Percentiles rank a stretch among this genome's conserved stretches.
Conservation (phyloP, 164 flowering plant species). For the Kalanchoe fedtschenkoi region DNA sequence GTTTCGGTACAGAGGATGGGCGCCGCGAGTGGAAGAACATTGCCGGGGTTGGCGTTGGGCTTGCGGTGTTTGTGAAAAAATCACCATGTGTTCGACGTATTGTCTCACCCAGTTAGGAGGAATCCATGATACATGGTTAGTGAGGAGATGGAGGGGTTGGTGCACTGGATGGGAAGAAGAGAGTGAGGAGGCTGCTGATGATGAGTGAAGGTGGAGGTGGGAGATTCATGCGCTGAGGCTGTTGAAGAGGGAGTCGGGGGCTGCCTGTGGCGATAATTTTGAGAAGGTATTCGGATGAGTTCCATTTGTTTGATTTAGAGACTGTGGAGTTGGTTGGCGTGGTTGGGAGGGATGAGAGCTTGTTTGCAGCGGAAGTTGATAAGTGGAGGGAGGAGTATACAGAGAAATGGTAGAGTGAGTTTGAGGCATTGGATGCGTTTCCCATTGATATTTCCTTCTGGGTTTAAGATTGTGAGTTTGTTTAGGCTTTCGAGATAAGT, state of each 20-base stretch:
- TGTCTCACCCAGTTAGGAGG: conserved; percentile 42
- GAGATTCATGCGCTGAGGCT: conserved; percentile 63
- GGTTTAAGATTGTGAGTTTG: conserved; percentile 54
- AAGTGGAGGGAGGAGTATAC: conserved; percentile 76
- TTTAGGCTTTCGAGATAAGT: conserved; percentile 44
- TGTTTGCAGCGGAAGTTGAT: conserved; percentile 51
- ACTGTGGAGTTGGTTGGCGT: conserved; percentile 43
- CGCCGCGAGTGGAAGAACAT: conserved; percentile 51
- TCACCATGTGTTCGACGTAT: conserved; percentile 69
- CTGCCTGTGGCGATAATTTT: conserved; percentile 55
- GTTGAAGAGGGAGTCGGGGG: conserved; percentile 59
- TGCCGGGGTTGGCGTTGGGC: conserved; percentile 43
- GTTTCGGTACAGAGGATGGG: conserved; percentile 58
- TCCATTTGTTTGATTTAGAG: conserved; percentile 51
- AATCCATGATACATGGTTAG: conserved; percentile 50
- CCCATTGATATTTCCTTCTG: conserved; percentile 67
- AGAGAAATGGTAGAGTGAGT: conserved; percentile 88
- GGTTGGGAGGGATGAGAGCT: conserved; percentile 35
- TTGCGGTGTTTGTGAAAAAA: conserved; percentile 37
- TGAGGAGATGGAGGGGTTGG: conserved; percentile 20
- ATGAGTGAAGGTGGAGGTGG: conserved; percentile 51
- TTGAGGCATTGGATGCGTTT: conserved; percentile 66
- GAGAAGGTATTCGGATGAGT: conserved; percentile 34
- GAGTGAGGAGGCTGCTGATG: conserved; percentile 59
- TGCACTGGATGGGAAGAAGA: conserved; percentile 30